phyloP scores from a whole-genome alignment of 2,329 filamentous ascomycete species.

The Kalaharituber pfeilii region DNA sequence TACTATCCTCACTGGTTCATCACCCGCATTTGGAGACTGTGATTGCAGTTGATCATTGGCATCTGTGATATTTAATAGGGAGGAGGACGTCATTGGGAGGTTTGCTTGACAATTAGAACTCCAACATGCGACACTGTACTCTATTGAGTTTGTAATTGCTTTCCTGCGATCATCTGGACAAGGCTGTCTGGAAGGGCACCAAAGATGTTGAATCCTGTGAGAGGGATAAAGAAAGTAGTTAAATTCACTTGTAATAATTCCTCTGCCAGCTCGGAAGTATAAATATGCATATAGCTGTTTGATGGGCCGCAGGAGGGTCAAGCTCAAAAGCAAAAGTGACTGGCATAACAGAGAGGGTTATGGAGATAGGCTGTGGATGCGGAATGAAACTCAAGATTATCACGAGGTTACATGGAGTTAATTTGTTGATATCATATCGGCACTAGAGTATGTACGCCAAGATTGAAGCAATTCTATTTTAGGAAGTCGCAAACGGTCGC shows the following conservation, averaged over 20 bases:
- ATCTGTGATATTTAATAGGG: constrained; percentile 13
- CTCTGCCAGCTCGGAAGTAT: no score
- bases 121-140: constrained; percentile 22
- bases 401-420: no score
- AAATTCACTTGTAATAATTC: no score
- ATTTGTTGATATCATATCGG: no score
- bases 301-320: constrained; percentile 32
- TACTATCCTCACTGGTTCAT: constrained; percentile 50
- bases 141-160: neutral
- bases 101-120: constrained; percentile 23
- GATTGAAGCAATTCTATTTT: no score
- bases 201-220: constrained; percentile 23
- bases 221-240: constrained; percentile 20
- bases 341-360: no score
- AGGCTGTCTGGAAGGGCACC: constrained; percentile 23
- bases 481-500: no score
- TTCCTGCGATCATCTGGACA: constrained; percentile 2
- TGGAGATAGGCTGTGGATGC: no score
- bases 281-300: no score
- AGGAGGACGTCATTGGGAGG: constrained; percentile 18
- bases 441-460: no score
- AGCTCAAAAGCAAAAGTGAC: constrained; percentile 45
- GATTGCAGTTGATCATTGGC: constrained; percentile 23
- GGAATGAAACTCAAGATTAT: no score
- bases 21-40: constrained; percentile 18